These are phyloP conservation scores for Aspergillus uvarum DNA, from an alignment of 2,329 filamentous ascomycete genomes.

Conservation along the genomic window DNA sequence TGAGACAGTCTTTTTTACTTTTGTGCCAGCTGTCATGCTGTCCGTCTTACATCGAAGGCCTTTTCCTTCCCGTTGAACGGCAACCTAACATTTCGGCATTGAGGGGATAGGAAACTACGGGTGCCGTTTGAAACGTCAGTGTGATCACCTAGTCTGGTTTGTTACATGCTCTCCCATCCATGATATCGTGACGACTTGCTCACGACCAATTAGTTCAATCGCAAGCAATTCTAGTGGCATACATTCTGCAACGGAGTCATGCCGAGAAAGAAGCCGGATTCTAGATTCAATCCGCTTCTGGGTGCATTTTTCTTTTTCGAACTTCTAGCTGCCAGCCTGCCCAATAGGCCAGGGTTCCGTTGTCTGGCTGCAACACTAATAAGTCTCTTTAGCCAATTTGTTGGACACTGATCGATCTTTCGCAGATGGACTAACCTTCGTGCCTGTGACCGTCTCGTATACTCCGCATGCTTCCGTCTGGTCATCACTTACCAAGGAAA, in stretches of 20 bases:
- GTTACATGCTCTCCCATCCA: constrained; percentile 18
- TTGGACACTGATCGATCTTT: constrained; percentile 7
- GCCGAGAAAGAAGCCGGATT: constrained; percentile 11
- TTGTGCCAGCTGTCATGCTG: constrained; percentile 38
- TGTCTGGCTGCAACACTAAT: constrained; percentile 25
- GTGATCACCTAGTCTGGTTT: constrained; percentile 16
- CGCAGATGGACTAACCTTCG: constrained; percentile 13
- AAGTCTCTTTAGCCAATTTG: constrained; percentile 14
- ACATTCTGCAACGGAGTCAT: constrained; percentile 18
- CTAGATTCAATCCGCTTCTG: constrained; percentile 3
- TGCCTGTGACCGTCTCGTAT: constrained; percentile 20
- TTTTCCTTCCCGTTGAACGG: constrained; percentile 19
- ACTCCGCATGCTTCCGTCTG: constrained; percentile 32
- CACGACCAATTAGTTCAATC: constrained; percentile 22
- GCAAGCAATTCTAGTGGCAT: constrained; percentile 17
- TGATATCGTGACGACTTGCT: constrained; percentile 15
- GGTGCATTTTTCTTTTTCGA: constrained; percentile 6
- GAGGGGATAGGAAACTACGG: constrained; percentile 8
- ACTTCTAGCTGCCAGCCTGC: constrained; percentile 15
- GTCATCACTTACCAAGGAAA: constrained; percentile 26
- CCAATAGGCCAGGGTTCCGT: constrained; percentile 20
- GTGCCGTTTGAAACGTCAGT: constrained; percentile 8
- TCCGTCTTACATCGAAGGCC: constrained; percentile 31
- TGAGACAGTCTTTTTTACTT: constrained; percentile 25
- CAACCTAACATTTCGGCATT: constrained; percentile 25